Evolutionary conservation across 2,329 filamentous ascomycete species (phyloP).

Genomic region (Beauveria bassiana): DNA sequence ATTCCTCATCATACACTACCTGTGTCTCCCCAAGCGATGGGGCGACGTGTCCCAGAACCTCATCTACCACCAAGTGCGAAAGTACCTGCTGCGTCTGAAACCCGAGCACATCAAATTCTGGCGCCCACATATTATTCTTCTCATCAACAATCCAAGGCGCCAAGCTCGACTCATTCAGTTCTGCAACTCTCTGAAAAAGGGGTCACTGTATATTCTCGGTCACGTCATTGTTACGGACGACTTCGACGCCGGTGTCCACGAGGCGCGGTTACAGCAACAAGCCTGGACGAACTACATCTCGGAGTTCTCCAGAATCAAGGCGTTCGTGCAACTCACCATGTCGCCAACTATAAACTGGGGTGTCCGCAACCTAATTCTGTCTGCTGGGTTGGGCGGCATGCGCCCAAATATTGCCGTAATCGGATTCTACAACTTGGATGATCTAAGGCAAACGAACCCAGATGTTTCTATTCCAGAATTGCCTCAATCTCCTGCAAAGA

Average conservation of each 20-base stretch:
- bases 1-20: slow-evolving; percentile 79
- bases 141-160: slow-evolving; percentile 74
- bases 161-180: slow-evolving; percentile 83
- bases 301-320: slow-evolving; percentile 78
- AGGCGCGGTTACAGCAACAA: slow-evolving; percentile 72
- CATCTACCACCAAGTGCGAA: slow-evolving; percentile 79
- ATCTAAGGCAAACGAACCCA: slow-evolving; percentile 55
- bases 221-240: slow-evolving; percentile 84
- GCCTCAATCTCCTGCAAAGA: slow-evolving; percentile 28
- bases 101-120: slow-evolving; percentile 93
- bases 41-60: slow-evolving; percentile 84
- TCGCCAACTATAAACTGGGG: slow-evolving; percentile 81
- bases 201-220: slow-evolving; percentile 73
- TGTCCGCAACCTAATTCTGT: slow-evolving; percentile 71
- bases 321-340: slow-evolving; percentile 80
- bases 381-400: slow-evolving; percentile 79
- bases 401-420: slow-evolving; percentile 78
- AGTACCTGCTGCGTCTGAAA: slow-evolving; percentile 74
- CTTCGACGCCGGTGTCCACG: slow-evolving; percentile 69
- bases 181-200: slow-evolving; percentile 87
- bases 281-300: slow-evolving; percentile 79
- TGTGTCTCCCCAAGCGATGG: slow-evolving; percentile 79
- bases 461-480: slow-evolving; percentile 48
- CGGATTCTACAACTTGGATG: slow-evolving; percentile 73
- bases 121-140: slow-evolving; percentile 77